Percentiles rank a stretch among this genome's conserved stretches.
Conservation (phyloP, 2,329 filamentous ascomycete genomes). For the Fusarium incarnatum region DNA sequence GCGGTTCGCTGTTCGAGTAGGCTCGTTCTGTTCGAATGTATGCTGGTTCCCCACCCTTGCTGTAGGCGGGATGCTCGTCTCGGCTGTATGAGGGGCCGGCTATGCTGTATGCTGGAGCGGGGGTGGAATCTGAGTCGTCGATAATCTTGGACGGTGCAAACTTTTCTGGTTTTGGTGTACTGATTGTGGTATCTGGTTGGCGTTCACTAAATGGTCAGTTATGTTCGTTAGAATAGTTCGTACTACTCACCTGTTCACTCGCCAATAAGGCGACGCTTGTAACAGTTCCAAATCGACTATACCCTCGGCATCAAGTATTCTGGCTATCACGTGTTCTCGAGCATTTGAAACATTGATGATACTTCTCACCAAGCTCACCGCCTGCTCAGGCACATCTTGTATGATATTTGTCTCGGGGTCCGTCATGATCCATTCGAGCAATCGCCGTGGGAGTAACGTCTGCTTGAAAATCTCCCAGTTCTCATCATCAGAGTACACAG, state of each 20-base stretch:
- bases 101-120: conserved; percentile 18
- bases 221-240: fast-evolving
- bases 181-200: conserved; percentile 26
- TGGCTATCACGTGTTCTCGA: conserved; percentile 25
- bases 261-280: conserved; percentile 33
- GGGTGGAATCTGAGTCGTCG: conserved; percentile 22
- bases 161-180: conserved; percentile 17
- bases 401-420: conserved; percentile 23
- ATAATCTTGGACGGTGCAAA: conserved; percentile 26
- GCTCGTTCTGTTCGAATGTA: conserved; percentile 9
- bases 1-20: conserved; percentile 2
- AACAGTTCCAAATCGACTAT: conserved; percentile 34
- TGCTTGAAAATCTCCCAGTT: conserved; percentile 37
- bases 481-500: conserved; percentile 37
- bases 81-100: conserved; percentile 19
- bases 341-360: conserved; percentile 27
- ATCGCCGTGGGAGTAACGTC: conserved; percentile 32
- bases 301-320: conserved; percentile 32
- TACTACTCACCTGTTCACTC: conserved; percentile 28
- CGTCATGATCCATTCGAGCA: conserved; percentile 44
- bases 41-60: conserved; percentile 4
- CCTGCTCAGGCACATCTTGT: conserved; percentile 25
- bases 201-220: conserved; percentile 32
- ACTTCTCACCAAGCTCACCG: conserved; percentile 33
- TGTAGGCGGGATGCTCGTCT: conserved; percentile 12